These are phyloP conservation scores for Ceratocystis lukuohia DNA, from an alignment of 2,329 filamentous ascomycete species.

Conservation along the genomic window DNA sequence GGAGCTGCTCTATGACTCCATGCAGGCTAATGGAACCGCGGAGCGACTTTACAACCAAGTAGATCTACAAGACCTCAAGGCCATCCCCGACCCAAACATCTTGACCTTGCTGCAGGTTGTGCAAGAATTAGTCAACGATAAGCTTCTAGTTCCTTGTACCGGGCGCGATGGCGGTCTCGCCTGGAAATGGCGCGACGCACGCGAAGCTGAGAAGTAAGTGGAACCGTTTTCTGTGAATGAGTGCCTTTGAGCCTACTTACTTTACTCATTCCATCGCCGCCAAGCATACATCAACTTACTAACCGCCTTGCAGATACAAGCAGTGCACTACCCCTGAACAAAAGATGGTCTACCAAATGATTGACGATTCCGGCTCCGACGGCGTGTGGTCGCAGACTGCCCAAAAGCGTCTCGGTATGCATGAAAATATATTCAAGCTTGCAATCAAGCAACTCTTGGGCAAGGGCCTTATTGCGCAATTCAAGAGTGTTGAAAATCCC, in stretches of 20 bases:
- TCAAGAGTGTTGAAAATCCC: constrained; percentile 84
- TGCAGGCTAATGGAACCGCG: constrained; percentile 36
- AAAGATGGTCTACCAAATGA: constrained; percentile 72
- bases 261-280: neutral
- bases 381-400: constrained; percentile 88
- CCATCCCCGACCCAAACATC: constrained; percentile 45
- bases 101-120: constrained; percentile 42
- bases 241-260: neutral
- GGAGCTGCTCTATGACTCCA: constrained; percentile 43
- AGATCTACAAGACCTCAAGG: constrained; percentile 42
- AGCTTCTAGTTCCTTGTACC: constrained; percentile 40
- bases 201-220: constrained; percentile 48
- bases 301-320: constrained; percentile 37
- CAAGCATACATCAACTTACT: neutral
- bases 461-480: constrained; percentile 70
- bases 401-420: constrained; percentile 64
- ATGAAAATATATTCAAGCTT: constrained; percentile 69
- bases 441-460: constrained; percentile 71
- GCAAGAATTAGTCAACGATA: constrained; percentile 46
- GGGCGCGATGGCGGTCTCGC: constrained; percentile 32
- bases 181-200: constrained; percentile 46
- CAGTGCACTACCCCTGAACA: constrained; percentile 56
- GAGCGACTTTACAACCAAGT: constrained; percentile 43
- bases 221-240: neutral
- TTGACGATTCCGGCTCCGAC: constrained; percentile 71